phyloP scores from a whole-genome alignment of 305 asterid genomes.

The Striga hermonthica region DNA sequence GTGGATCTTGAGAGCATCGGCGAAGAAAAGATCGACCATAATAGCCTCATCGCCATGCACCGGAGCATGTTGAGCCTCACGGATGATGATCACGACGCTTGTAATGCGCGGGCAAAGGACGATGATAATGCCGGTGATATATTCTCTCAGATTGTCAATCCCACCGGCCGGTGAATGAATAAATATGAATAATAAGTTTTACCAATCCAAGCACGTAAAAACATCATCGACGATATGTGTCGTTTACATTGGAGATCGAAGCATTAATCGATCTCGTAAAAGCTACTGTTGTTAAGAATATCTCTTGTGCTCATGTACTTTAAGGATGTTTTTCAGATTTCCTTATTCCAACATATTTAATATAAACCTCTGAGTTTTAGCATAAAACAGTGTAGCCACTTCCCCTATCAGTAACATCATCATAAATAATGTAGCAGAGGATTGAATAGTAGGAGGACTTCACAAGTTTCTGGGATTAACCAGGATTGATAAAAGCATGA shows the following conservation, averaged over 20 bases:
- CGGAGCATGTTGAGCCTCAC: not conserved
- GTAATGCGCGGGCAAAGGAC: not conserved
- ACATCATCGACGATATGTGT: not conserved
- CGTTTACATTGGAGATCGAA: not conserved
- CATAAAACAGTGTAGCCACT: too few relatives aligned
- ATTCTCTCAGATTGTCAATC: conserved; percentile 5
- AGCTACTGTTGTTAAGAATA: too few relatives aligned
- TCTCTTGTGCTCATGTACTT: not conserved
- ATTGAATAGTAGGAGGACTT: too few relatives aligned
- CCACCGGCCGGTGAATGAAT: conserved; percentile 11
- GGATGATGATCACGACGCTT: not conserved
- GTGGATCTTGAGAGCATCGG: conserved; percentile 9
- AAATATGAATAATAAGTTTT: not conserved
- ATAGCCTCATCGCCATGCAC: conserved; percentile 13
- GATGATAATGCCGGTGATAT: conserved; percentile 7
- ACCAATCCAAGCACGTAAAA: too few relatives aligned
- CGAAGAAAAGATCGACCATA: conserved; percentile 3
- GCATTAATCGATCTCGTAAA: not conserved
- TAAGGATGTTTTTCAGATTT: not conserved
- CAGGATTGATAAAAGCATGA: too few relatives aligned
- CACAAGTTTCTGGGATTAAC: too few relatives aligned
- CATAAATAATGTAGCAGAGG: too few relatives aligned
- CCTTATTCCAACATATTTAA: too few relatives aligned
- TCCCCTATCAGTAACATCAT: too few relatives aligned
- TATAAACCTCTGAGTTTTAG: too few relatives aligned